Conservation (phyloP, 768 basidiomycete species). For the Calvatia gigantea region DNA sequence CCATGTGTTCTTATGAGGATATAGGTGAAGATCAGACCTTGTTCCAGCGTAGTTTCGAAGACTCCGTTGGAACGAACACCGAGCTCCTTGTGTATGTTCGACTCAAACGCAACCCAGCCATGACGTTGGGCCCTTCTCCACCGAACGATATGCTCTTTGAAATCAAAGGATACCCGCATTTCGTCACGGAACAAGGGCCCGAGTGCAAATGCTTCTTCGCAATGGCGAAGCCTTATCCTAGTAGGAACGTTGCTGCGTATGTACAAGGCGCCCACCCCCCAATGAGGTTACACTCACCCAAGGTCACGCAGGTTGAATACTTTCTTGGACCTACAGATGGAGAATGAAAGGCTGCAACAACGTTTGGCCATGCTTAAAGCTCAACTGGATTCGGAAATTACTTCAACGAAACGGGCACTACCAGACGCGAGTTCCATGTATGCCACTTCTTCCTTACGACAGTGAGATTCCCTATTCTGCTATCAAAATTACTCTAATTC, state of each 20-base stretch:
- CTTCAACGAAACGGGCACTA: slow-evolving; percentile 21
- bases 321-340: slow-evolving; percentile 80
- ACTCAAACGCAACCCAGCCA: slow-evolving; percentile 44
- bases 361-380: slow-evolving; percentile 44
- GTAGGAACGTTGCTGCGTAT: slow-evolving; percentile 67
- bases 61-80: slow-evolving; percentile 43
- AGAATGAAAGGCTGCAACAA: slow-evolving; percentile 77
- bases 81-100: slow-evolving; percentile 60
- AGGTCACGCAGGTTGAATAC: slow-evolving; percentile 53
- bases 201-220: slow-evolving; percentile 66
- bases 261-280: slow-evolving; percentile 13
- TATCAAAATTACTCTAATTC: slow-evolving; percentile 11
- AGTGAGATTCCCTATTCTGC: slow-evolving; percentile 3
- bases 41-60: slow-evolving; percentile 55
- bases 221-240: slow-evolving; percentile 75
- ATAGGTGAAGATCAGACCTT: slow-evolving; percentile 55
- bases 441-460: slow-evolving; percentile 29
- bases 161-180: slow-evolving; percentile 62
- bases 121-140: slow-evolving; percentile 18
- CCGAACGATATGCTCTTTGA: slow-evolving; percentile 63
- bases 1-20: slow-evolving; percentile 1
- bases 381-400: slow-evolving; percentile 22
- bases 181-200: slow-evolving; percentile 28
- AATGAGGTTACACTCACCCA: neutral
- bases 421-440: slow-evolving; percentile 28